phyloP scores from a whole-genome alignment of 345 rosid genomes.

The Conringia planisiliqua region DNA sequence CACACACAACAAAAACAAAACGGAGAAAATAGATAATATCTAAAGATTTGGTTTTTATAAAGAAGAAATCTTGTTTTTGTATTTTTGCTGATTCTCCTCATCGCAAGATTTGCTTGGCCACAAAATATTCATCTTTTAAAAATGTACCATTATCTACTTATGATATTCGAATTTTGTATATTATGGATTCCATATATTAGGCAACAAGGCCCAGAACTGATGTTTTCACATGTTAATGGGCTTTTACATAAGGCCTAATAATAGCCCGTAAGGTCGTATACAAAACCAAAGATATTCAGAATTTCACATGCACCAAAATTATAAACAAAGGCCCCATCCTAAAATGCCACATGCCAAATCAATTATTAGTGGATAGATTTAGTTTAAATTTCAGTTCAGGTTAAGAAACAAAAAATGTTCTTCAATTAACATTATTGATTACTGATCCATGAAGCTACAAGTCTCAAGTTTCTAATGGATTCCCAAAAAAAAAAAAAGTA shows the following conservation, averaged over 20 bases:
- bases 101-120: conserved; percentile 26
- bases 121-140: not conserved
- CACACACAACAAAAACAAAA: not conserved
- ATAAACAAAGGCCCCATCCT: not conserved
- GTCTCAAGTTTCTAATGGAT: conserved; percentile 8
- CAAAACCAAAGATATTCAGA: too few relatives aligned
- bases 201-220: not conserved
- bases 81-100: not conserved
- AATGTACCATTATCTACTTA: conserved; percentile 11
- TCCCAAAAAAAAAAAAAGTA: not conserved
- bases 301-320: not conserved
- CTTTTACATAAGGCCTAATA: not conserved
- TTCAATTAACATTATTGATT: conserved; percentile 7
- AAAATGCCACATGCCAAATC: not conserved
- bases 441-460: conserved; percentile 20
- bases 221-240: not conserved
- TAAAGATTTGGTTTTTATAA: not conserved
- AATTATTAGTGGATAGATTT: not conserved
- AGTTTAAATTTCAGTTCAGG: not conserved
- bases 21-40: not conserved
- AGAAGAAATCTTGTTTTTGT: conserved; percentile 11
- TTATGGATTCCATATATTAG: not conserved
- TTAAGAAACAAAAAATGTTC: not conserved
- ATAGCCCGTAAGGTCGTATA: not conserved
- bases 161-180: not conserved